Evolutionary conservation across 2,329 filamentous ascomycete genomes (phyloP).

Genomic region (Endothia cerciana): DNA sequence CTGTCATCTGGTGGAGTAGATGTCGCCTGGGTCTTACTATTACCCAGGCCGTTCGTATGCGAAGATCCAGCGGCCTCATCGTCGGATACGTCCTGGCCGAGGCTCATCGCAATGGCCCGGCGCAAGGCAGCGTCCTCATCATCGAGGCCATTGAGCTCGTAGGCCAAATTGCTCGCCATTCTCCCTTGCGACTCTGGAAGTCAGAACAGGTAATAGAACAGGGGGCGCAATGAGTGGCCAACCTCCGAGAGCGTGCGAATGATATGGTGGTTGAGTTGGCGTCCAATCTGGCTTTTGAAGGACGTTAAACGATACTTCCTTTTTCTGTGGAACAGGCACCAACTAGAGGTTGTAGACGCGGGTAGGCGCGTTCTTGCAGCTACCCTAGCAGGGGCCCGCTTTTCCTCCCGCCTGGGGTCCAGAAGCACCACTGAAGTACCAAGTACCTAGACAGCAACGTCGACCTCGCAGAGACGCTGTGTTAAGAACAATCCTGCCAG

Average conservation of each 20-base stretch:
- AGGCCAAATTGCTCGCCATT: constrained; percentile 33
- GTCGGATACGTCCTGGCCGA: constrained; percentile 40
- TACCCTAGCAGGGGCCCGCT: not conserved
- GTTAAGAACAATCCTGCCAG: too few species aligned
- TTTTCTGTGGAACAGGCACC: not conserved
- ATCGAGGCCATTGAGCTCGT: constrained; percentile 39
- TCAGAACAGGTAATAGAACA: not conserved
- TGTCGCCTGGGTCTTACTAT: not conserved
- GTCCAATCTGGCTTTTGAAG: constrained; percentile 10
- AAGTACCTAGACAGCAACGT: too few species aligned
- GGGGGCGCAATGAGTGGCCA: not conserved
- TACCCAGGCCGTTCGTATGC: not conserved
- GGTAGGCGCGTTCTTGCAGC: not conserved
- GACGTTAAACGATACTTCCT: constrained; percentile 10
- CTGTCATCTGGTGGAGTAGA: not conserved
- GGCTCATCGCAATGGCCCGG: constrained; percentile 63
- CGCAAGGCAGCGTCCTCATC: constrained; percentile 64
- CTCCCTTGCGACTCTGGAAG: not conserved
- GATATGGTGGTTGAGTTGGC: constrained; percentile 13
- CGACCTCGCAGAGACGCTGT: too few species aligned
- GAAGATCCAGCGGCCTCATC: constrained; percentile 8
- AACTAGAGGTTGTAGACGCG: not conserved
- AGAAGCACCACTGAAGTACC: not conserved
- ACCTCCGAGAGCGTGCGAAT: not conserved
- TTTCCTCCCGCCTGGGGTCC: not conserved